These are phyloP conservation scores for Podosphaera xanthii DNA, from an alignment of 2,329 filamentous ascomycete genomes.

Conservation along the genomic window DNA sequence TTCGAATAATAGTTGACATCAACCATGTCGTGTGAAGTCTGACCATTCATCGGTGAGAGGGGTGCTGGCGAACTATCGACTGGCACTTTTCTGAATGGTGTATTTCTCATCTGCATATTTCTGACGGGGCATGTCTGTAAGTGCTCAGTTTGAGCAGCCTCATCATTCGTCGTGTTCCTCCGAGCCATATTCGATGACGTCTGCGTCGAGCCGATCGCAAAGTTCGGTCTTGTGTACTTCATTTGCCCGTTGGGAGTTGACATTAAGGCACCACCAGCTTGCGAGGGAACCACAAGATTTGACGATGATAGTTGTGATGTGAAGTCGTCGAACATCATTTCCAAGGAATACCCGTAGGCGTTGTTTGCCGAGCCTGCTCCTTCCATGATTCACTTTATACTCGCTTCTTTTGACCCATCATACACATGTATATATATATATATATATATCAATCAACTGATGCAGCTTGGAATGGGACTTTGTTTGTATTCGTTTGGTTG, in stretches of 20 bases:
- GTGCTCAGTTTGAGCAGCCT: too few relatives aligned
- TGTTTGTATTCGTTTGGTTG: constrained; percentile 5
- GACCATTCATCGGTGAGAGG: not conserved
- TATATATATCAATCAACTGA: not conserved
- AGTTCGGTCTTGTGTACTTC: too few relatives aligned
- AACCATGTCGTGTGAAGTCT: not conserved
- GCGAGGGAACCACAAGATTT: constrained; percentile 25
- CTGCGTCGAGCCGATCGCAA: too few relatives aligned
- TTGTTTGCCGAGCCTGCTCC: constrained; percentile 3
- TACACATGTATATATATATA: not conserved
- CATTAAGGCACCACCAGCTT: constrained; percentile 6
- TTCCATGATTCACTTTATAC: not conserved
- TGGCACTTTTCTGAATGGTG: not conserved
- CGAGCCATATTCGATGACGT: too few relatives aligned
- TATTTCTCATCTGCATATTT: too few relatives aligned
- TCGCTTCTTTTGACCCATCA: not conserved
- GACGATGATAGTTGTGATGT: constrained; percentile 27
- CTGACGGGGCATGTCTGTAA: too few relatives aligned
- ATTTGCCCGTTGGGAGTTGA: not conserved
- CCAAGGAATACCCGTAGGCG: constrained; percentile 17
- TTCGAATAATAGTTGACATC: not conserved
- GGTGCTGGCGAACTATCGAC: not conserved
- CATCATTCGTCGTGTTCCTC: too few relatives aligned
- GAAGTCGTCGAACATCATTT: constrained; percentile 27
- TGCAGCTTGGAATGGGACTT: constrained; percentile 3